phyloP scores from a whole-genome alignment of 2,329 filamentous ascomycete genomes.

The Monosporascus sp. region DNA sequence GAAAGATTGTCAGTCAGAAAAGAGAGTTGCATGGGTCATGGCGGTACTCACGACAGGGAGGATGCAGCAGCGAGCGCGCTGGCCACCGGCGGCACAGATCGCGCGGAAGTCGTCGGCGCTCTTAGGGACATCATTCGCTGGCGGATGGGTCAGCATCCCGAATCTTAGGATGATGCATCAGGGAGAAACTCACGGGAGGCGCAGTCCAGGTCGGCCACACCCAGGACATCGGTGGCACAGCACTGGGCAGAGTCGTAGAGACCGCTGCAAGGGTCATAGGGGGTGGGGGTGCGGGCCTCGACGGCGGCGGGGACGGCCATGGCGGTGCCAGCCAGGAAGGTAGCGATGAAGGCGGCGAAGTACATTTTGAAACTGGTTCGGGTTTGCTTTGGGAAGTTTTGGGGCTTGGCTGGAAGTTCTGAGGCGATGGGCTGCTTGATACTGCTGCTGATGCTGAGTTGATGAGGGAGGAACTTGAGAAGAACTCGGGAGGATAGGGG shows the following conservation, averaged over 20 bases:
- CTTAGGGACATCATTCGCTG: slow-evolving; percentile 30
- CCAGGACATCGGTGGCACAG: slow-evolving; percentile 57
- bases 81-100: slow-evolving; percentile 35
- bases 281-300: slow-evolving; percentile 18
- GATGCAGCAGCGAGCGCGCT: slow-evolving; percentile 46
- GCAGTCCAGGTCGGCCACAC: slow-evolving; percentile 40
- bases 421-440: neutral
- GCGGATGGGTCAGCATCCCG: slow-evolving; percentile 1
- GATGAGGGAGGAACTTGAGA: neutral
- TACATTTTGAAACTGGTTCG: slow-evolving; percentile 19
- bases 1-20: slow-evolving; percentile 1
- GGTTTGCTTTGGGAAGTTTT: neutral
- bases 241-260: slow-evolving; percentile 44
- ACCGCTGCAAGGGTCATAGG: slow-evolving; percentile 33
- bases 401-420: neutral
- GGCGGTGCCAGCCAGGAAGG: slow-evolving; percentile 20
- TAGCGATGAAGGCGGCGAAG: slow-evolving; percentile 17
- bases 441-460: neutral
- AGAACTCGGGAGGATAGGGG: neutral
- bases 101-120: slow-evolving; percentile 36
- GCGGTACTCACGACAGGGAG: slow-evolving; percentile 35
- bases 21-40: neutral
- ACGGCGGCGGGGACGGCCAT: slow-evolving; percentile 16
- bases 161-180: neutral
- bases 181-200: slow-evolving; percentile 26